Percentiles rank a stretch among this genome's conserved stretches.
These are phyloP conservation scores for Ophiostoma ulmi DNA, from an alignment of 2,329 filamentous ascomycete species.

Conservation along the genomic window DNA sequence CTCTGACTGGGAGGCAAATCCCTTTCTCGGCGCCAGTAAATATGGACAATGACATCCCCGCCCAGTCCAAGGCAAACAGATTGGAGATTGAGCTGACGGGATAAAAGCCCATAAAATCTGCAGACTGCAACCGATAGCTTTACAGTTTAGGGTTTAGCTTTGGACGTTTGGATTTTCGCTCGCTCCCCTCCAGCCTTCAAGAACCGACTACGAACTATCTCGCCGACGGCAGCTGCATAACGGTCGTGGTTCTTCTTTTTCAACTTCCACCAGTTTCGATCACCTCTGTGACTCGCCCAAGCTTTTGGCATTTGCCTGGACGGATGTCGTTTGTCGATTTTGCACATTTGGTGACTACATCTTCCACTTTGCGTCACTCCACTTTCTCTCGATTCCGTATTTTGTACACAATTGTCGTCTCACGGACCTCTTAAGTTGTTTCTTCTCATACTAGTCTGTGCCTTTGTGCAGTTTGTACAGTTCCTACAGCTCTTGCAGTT, in stretches of 20 bases:
- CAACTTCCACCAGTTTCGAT: constrained; percentile 1
- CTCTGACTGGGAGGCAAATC: not conserved
- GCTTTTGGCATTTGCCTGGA: not conserved
- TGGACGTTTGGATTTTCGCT: not conserved
- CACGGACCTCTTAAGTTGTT: not conserved
- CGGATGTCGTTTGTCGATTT: not conserved
- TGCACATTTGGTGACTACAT: not conserved
- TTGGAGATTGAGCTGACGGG: not conserved
- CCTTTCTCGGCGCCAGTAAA: not conserved
- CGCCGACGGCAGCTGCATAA: not conserved
- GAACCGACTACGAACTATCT: not conserved
- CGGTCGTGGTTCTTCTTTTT: not conserved
- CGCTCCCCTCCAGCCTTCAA: not conserved
- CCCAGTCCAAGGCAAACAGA: not conserved
- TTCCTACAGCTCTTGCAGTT: not conserved
- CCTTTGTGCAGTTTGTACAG: not conserved
- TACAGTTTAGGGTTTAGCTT: constrained; percentile 4
- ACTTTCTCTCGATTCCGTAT: not conserved
- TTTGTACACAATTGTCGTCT: not conserved
- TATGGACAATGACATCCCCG: not conserved
- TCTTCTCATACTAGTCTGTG: not conserved
- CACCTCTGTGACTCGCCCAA: not conserved
- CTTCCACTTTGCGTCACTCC: constrained; percentile 1
- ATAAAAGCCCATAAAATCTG: not conserved
- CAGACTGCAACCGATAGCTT: not conserved